A percentile compares a stretch with the other conserved stretches of the same genome.
These are phyloP conservation scores for Bisporella sp. DNA, from an alignment of 2,329 filamentous ascomycete species.

Conservation along the genomic window DNA sequence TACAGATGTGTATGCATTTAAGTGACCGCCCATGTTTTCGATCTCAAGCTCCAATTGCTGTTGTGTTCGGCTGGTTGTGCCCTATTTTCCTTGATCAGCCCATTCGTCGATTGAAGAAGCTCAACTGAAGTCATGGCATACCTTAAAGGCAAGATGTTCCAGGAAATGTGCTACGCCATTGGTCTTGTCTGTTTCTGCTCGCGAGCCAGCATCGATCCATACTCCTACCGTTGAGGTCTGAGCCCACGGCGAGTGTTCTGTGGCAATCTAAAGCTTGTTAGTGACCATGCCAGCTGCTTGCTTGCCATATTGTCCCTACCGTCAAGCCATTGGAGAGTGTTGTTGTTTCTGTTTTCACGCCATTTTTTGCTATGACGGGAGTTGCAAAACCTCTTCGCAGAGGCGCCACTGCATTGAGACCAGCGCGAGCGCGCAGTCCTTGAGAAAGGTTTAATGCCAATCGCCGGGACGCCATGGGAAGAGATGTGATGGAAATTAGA, in stretches of 20 bases:
- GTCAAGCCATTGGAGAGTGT: constrained; percentile 97
- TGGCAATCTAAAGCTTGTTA: constrained; percentile 67
- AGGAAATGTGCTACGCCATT: constrained; percentile 99
- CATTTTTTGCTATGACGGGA: constrained; percentile 53
- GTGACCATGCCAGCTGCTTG: constrained; percentile 13
- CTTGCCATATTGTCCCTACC: constrained; percentile 40
- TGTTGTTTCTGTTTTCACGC: constrained; percentile 87
- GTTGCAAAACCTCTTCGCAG: constrained; percentile 86
- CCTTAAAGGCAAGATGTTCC: constrained; percentile 99
- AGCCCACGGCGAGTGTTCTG: constrained; percentile 95
- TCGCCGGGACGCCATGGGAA: constrained; percentile 86
- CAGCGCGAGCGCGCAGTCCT: constrained; percentile 81
- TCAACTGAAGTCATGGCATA: constrained; percentile 34
- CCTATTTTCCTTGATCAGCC: constrained; percentile 43
- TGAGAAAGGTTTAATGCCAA: constrained; percentile 91
- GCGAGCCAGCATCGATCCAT: constrained; percentile 98
- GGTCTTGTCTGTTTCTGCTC: constrained; percentile 95
- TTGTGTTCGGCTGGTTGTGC: constrained; percentile 89
- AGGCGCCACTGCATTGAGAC: constrained; percentile 69
- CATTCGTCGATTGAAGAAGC: constrained; percentile 2
- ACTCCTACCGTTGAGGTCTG: constrained; percentile 98
- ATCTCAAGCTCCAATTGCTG: constrained; percentile 98
- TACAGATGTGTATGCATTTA: constrained; percentile 99
- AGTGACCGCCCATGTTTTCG: constrained; percentile 98
- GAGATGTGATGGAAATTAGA: constrained; percentile 12